Percentiles rank a stretch among this genome's conserved stretches.
phyloP scores from a whole-genome alignment of 495 filamentous ascomycete genomes.

The Aspergillus leporis region DNA sequence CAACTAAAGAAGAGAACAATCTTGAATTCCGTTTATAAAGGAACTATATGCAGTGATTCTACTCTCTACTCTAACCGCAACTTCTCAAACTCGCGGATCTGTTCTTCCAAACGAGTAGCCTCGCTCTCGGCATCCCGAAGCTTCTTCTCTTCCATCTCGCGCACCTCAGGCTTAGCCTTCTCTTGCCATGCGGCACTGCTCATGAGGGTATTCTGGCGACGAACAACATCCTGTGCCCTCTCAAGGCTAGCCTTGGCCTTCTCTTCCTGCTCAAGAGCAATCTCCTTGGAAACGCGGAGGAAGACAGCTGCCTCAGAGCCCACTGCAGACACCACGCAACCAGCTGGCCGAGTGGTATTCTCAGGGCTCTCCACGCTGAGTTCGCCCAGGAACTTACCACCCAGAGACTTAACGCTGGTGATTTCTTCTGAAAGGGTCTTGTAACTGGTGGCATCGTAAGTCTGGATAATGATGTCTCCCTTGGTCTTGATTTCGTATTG shows the following conservation, averaged over 20 bases:
- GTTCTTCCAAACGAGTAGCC: conserved; percentile 54
- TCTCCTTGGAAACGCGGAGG: conserved; percentile 67
- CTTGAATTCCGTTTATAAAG: conserved; percentile 8
- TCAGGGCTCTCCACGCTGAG: conserved; percentile 50
- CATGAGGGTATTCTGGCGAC: conserved; percentile 37
- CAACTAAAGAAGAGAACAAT: conserved; percentile 7
- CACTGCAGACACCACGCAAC: conserved; percentile 71
- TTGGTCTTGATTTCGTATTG: conserved; percentile 62
- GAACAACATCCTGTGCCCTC: conserved; percentile 35
- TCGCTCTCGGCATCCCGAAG: conserved; percentile 59
- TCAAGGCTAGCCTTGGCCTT: conserved; percentile 60
- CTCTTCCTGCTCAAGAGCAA: conserved; percentile 64
- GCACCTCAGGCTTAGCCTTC: conserved; percentile 55
- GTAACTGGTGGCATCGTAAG: conserved; percentile 54
- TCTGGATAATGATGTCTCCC: conserved; percentile 58
- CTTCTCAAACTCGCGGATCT: conserved; percentile 51
- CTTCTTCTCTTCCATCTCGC: conserved; percentile 59
- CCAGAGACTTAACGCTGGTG: conserved; percentile 62
- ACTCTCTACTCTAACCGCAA: conserved; percentile 43
- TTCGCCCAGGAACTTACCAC: conserved; percentile 59
- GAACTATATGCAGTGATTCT: not conserved
- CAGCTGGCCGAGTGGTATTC: conserved; percentile 56
- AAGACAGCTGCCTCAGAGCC: conserved; percentile 66
- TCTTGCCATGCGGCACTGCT: conserved; percentile 40
- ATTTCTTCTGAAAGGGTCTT: conserved; percentile 59